Evolutionary conservation across 441 rosid genomes (phyloP), one percentile per base, ranked within the genome.

Genomic region (Geranium incanum): DNA sequence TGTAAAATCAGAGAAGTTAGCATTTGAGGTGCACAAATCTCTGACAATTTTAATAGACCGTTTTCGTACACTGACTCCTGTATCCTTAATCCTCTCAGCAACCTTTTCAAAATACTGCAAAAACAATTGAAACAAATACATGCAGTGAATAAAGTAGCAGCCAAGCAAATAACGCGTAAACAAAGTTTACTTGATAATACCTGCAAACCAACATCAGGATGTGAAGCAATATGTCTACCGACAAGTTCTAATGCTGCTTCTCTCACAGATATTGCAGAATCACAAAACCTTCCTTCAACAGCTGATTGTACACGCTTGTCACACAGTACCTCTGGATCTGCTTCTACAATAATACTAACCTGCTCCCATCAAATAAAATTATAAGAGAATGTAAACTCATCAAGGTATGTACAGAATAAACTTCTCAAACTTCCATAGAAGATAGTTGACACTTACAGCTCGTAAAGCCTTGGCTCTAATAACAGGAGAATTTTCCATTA

Each of bases 161-260:
- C 3, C 70, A 21, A 50, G 59, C 77, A 70, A 73, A 57, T 63
- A 36, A 73, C 62, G 55, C 55, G 70, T 23, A 16, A 68, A 45
- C 36, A 11, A 70, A 72, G 28, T 69, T 71, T 55, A 72, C 65
- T 39, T 73, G 18, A 6, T 70, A 67, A 80, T 79, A 93, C 99
- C 97, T 95, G 81, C 82, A 88, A 80, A 72, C 96, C 95, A 76
- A 95, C 99, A 78, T 89, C 98, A 76, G 99, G 99, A 86, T 95
- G 97, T 45, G 97, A 91, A 71, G 98, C 92, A 82, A 95, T 95
- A 78, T 95, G 95, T 84, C 97, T 86, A 70, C 99, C 98, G 50
- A 95, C 99, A 79, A 95, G 97, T 84, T 95, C 98, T 80, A 95
- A 81, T 57, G 99, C 99, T 55, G 99, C 98, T 84, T 95, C 98